Conservation (phyloP, 192 early-diverging fungal species). For the Globomyces pollinis-pini region DNA sequence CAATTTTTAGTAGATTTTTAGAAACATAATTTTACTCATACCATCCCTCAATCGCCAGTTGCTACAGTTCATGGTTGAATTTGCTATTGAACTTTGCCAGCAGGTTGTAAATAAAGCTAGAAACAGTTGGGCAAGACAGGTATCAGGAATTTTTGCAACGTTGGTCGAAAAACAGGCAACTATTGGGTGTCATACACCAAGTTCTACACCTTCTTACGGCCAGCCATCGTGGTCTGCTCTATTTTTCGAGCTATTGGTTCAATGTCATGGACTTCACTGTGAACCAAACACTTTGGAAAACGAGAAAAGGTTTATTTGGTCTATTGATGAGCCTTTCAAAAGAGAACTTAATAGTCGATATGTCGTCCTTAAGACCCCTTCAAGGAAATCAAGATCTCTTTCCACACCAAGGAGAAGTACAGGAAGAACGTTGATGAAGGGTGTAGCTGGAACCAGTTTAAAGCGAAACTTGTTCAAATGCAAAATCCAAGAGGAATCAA, state of each 20-base stretch:
- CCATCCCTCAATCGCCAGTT: slow-evolving; percentile 4
- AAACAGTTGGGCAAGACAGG: slow-evolving; percentile 5
- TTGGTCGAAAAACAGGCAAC: not conserved
- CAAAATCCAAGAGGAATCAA: no score
- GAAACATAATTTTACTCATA: not conserved
- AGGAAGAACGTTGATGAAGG: not conserved
- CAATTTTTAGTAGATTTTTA: not conserved
- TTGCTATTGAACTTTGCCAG: slow-evolving; percentile 1
- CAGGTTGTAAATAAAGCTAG: not conserved
- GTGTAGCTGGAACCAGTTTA: not conserved
- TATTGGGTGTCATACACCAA: not conserved
- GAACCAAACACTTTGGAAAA: not conserved
- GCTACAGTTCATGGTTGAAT: slow-evolving; percentile 1
- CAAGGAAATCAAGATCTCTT: not conserved
- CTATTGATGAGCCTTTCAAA: slow-evolving; percentile 7
- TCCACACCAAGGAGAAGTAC: not conserved
- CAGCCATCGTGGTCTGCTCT: not conserved
- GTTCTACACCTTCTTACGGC: not conserved
- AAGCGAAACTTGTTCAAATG: slow-evolving; percentile 11
- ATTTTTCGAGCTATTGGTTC: slow-evolving; percentile 9
- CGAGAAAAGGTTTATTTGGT: slow-evolving; percentile 3
- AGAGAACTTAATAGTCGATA: not conserved
- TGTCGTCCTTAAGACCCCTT: not conserved
- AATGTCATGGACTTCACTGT: slow-evolving; percentile 6
- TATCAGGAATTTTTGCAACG: not conserved